Evolutionary conservation across 148 eudicot species (phyloP), one percentile per base, ranked within the genome.

Genomic region (Amaranthus cruentus): DNA sequence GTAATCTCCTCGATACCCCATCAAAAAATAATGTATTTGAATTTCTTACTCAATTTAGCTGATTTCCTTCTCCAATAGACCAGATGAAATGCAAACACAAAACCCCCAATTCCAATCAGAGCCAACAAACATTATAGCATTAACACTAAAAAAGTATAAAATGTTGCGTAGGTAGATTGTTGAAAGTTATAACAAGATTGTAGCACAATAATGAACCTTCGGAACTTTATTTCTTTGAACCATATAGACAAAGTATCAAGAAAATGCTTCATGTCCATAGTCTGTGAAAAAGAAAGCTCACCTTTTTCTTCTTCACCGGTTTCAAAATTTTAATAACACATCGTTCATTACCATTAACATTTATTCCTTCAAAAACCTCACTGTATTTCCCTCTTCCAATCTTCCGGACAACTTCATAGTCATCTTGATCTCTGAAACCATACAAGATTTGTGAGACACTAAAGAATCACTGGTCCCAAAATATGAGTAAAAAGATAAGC

Each of bases 301-400:
- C 98, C 95, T 94, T 94, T 71, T 91, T 93, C 88, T 91, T 91
- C 84, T 94, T 94, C 66, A 94, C 98, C 52, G 98, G 98, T 79
- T 93, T 94, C 76, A 94, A 86, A 70, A 94, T 94, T 85, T 94
- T 94, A 80, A 94, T 88, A 15, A 94, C 84, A 77, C 98, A 94
- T 70, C 81, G 75, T 64, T 94, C 98, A n/a, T 89, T 91, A 77
- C 75, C 87, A 79, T 89, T 88, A 57, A 91, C 95, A 73, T 91
- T 91, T 70, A 89, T 76, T 56, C 98, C 98, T 86, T 94, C 98
- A 80, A 94, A 93, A 67, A 94, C 98, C 79, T 94, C 98, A 82
- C 98, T 94, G 79, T 94, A 94, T 77, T 94, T 94, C 70, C 98
- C 98, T 81, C 97, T 88, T 78, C 98, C 98, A 82, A 94, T 86